These are phyloP conservation scores for Globisporangium abappressorium DNA, from an alignment of 352 stramenopile species.

Conservation along the genomic window DNA sequence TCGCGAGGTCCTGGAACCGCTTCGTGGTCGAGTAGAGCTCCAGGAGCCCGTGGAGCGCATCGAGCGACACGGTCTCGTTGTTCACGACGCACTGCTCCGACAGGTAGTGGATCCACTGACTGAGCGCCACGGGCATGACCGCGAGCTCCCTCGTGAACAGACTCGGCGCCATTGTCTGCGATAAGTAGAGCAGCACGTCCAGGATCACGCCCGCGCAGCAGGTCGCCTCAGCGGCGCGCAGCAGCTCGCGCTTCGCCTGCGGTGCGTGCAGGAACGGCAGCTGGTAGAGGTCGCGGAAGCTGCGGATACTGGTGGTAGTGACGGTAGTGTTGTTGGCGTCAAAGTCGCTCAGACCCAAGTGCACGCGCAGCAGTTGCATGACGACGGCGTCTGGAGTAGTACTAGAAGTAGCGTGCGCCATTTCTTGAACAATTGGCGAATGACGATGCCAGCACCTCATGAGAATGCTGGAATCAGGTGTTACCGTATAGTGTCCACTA, in stretches of 20 bases:
- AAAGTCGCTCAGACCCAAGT: constrained; percentile 60
- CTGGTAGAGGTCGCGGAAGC: constrained; percentile 57
- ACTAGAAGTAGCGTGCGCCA: not conserved
- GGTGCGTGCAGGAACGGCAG: constrained; percentile 33
- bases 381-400: constrained; percentile 40
- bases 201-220: constrained; percentile 58
- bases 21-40: constrained; percentile 49
- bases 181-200: constrained; percentile 73
- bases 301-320: constrained; percentile 16
- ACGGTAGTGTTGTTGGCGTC: not conserved
- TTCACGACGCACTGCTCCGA: constrained; percentile 51
- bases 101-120: constrained; percentile 72
- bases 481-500: not conserved
- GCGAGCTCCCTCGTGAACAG: constrained; percentile 52
- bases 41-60: constrained; percentile 36
- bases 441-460: not conserved
- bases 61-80: constrained; percentile 45
- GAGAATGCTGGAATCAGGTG: not conserved
- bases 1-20: constrained; percentile 49
- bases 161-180: constrained; percentile 63
- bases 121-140: constrained; percentile 31
- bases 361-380: constrained; percentile 84
- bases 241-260: constrained; percentile 44
- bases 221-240: constrained; percentile 46
- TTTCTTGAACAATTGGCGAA: not conserved